Evolutionary conservation across 2,329 filamentous ascomycete genomes (phyloP).

Genomic region (Ampelomyces quisqualis): DNA sequence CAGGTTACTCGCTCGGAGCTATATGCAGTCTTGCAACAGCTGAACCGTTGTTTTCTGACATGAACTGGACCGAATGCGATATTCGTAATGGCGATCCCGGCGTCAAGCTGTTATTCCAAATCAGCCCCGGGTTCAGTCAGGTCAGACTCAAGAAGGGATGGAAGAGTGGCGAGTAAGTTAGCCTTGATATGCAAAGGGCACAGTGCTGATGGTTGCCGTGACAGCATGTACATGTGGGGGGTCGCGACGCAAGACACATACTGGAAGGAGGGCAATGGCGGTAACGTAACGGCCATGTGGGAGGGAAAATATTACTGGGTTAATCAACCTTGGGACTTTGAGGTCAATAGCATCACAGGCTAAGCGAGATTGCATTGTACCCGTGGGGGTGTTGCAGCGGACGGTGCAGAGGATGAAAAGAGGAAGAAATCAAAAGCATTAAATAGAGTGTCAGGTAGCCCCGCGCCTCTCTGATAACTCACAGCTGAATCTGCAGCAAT

Average conservation of each 20-base stretch:
- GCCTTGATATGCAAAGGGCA: not conserved
- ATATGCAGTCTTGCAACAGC: not conserved
- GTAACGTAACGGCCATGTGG: not conserved
- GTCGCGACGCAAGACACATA: not conserved
- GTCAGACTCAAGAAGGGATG: not conserved
- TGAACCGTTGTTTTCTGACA: not conserved
- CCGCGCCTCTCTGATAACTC: constrained; percentile 29
- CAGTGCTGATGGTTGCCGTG: not conserved
- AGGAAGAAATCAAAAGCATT: constrained; percentile 6
- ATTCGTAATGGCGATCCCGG: not conserved
- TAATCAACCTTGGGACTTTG: not conserved
- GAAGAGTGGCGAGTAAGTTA: not conserved
- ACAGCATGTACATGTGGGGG: not conserved
- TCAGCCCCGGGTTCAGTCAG: not conserved
- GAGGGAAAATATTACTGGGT: not conserved
- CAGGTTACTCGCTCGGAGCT: not conserved
- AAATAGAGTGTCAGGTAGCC: constrained; percentile 37
- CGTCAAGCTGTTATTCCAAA: not conserved
- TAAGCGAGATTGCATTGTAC: no score
- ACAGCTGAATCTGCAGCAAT: constrained; percentile 11
- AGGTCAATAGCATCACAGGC: not conserved
- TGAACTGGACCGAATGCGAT: not conserved
- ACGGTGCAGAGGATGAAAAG: no score
- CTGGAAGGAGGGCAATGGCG: not conserved
- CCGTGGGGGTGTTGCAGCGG: not conserved